Conservation (phyloP, 2,329 filamentous ascomycete species). For the Cercospora berteroae region DNA sequence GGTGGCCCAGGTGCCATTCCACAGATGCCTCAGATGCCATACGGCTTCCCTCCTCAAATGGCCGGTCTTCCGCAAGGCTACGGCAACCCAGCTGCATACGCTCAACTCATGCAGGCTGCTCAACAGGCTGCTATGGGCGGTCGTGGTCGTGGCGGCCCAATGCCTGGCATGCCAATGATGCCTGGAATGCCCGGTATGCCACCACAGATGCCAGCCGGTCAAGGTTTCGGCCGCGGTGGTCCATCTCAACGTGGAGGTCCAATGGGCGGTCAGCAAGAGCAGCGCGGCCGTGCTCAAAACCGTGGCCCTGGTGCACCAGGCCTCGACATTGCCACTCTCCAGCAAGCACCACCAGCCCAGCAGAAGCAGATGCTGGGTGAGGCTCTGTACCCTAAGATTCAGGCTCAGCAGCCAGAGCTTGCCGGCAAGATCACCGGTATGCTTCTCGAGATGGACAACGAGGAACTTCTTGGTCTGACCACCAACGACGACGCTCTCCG, state of each 20-base stretch:
- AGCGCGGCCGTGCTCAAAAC: constrained; percentile 41
- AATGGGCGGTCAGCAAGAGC: constrained; percentile 41
- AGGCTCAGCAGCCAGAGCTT: constrained; percentile 87
- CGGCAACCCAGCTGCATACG: constrained; percentile 68
- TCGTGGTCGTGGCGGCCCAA: constrained; percentile 62
- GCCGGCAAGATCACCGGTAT: constrained; percentile 99
- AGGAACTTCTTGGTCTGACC: constrained; percentile 89
- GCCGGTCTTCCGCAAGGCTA: constrained; percentile 72
- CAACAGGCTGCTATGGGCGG: constrained; percentile 66
- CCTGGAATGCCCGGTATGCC: constrained; percentile 48
- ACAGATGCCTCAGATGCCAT: constrained; percentile 84
- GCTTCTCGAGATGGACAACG: constrained; percentile 98
- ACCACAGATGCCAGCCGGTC: constrained; percentile 60
- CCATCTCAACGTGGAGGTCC: constrained; percentile 32
- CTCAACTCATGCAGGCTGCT: constrained; percentile 64
- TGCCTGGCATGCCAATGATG: constrained; percentile 73
- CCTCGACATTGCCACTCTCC: constrained; percentile 53
- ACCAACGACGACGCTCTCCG: constrained; percentile 86
- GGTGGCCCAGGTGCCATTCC: constrained; percentile 73
- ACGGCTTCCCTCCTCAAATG: constrained; percentile 67
- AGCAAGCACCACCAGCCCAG: constrained; percentile 62
- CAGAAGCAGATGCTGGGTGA: constrained; percentile 99
- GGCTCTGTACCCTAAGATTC: constrained; percentile 97
- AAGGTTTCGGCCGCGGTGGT: constrained; percentile 43
- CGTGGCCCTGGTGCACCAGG: constrained; percentile 38